Percentiles rank a stretch among this genome's conserved stretches.
Evolutionary conservation across 148 eudicot genomes (phyloP).

Genomic region (Camellia japonica): DNA sequence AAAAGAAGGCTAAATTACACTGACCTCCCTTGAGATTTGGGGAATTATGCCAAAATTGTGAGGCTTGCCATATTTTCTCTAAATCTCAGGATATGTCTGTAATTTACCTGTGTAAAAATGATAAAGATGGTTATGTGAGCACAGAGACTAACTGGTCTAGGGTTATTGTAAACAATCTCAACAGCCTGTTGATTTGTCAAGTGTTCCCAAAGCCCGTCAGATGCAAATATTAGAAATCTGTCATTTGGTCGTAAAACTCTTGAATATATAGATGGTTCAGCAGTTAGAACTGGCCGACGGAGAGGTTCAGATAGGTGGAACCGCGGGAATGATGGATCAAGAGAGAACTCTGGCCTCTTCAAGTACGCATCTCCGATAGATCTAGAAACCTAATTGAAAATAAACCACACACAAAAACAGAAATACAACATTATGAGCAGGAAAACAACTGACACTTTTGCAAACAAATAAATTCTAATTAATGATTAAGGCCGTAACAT

Average conservation of each 20-base stretch:
- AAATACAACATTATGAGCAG: neutral
- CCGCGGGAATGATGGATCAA: constrained; percentile 47
- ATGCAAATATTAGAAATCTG: constrained; percentile 71
- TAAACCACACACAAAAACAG: neutral
- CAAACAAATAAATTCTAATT: neutral
- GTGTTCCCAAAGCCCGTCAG: constrained; percentile 88
- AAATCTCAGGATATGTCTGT: too few species aligned
- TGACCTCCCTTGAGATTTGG: too few species aligned
- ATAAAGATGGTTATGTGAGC: neutral
- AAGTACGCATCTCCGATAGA: constrained; percentile 80
- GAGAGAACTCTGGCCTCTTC: constrained; percentile 57
- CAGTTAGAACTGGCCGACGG: constrained; percentile 46
- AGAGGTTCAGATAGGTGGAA: constrained; percentile 56
- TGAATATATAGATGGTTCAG: constrained; percentile 57
- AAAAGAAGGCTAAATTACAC: too few species aligned
- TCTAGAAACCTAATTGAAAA: constrained; percentile 58
- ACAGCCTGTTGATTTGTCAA: constrained; percentile 62
- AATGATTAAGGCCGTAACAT: neutral
- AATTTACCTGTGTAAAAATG: neutral
- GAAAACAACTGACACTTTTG: neutral
- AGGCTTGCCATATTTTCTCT: too few species aligned
- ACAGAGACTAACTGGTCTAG: constrained; percentile 41
- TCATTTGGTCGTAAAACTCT: constrained; percentile 46
- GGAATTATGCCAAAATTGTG: too few species aligned
- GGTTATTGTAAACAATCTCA: constrained; percentile 43